A percentile compares a stretch with the other conserved stretches of the same genome.
These are phyloP conservation scores for Penicillium oxalicum DNA, from an alignment of 2,329 filamentous ascomycete species.

Conservation along the genomic window DNA sequence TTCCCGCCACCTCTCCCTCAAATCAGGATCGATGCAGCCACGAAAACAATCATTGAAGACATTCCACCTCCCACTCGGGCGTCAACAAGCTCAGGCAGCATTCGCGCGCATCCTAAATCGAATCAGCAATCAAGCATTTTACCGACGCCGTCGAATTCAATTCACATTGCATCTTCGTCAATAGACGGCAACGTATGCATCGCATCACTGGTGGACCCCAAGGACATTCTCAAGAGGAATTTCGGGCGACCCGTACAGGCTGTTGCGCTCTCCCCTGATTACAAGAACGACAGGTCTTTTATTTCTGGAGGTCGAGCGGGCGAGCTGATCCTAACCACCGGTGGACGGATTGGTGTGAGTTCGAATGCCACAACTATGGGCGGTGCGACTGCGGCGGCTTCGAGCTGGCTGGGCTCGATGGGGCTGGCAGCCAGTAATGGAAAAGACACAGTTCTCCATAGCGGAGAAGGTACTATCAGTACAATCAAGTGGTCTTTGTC, in stretches of 20 bases:
- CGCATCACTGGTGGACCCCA: conserved; percentile 75
- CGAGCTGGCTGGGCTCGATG: conserved; percentile 86
- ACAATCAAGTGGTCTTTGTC: conserved; percentile 92
- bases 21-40: conserved; percentile 33
- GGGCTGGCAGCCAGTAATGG: conserved; percentile 72
- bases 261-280: conserved; percentile 91
- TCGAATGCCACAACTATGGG: conserved; percentile 78
- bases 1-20: conserved; percentile 59
- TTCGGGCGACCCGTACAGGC: conserved; percentile 90
- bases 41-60: conserved; percentile 29
- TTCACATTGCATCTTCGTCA: conserved; percentile 88
- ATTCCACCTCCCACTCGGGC: conserved; percentile 17
- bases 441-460: conserved; percentile 81
- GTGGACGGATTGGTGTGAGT: conserved; percentile 70
- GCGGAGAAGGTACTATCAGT: conserved; percentile 84
- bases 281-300: conserved; percentile 81
- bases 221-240: conserved; percentile 85
- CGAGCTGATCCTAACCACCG: conserved; percentile 77
- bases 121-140: conserved; percentile 46
- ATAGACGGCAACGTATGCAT: conserved; percentile 95
- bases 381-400: conserved; percentile 67
- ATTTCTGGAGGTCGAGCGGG: conserved; percentile 86
- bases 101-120: conserved; percentile 25
- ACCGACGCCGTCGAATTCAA: conserved; percentile 76
- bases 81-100: conserved; percentile 26